Evolutionary conservation across 768 basidiomycete species (phyloP).

Genomic region (Suillus americanus): DNA sequence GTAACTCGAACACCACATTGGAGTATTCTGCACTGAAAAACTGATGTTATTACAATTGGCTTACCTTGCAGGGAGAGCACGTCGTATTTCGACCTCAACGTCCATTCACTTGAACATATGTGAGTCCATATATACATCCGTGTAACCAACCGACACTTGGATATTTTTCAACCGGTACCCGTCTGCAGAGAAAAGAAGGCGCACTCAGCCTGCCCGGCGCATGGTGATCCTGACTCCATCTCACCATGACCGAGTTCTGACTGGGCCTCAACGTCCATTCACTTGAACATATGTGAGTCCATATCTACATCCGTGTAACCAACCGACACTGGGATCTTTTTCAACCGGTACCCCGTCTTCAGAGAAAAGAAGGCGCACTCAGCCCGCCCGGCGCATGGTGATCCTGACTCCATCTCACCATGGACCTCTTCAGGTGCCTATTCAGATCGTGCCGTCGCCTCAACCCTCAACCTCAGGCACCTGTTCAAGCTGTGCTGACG

Average conservation of each 20-base stretch:
- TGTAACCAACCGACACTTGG: constrained; percentile 8
- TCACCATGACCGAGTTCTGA: too few relatives aligned
- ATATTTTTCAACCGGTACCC: constrained; percentile 51
- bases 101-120: too few relatives aligned
- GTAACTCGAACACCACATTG: too few relatives aligned
- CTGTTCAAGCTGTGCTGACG: background rate
- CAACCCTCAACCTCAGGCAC: background rate
- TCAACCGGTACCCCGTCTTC: constrained; percentile 43
- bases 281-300: too few relatives aligned
- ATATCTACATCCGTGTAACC: too few relatives aligned
- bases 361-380: background rate
- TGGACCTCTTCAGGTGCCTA: background rate
- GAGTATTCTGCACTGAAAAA: too few relatives aligned
- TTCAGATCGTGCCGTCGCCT: background rate
- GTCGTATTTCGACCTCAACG: too few relatives aligned
- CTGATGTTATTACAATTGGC: too few relatives aligned
- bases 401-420: background rate
- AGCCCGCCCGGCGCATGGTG: background rate
- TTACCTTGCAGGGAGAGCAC: too few relatives aligned
- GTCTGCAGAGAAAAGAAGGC: constrained; percentile 4
- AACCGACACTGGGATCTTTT: constrained; percentile 40
- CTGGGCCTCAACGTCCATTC: too few relatives aligned
- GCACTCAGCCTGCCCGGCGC: background rate
- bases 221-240: background rate
- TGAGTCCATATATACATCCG: too few relatives aligned